Evolutionary conservation across 345 rosid species (phyloP).

Genomic region (Gossypium stocksii): DNA sequence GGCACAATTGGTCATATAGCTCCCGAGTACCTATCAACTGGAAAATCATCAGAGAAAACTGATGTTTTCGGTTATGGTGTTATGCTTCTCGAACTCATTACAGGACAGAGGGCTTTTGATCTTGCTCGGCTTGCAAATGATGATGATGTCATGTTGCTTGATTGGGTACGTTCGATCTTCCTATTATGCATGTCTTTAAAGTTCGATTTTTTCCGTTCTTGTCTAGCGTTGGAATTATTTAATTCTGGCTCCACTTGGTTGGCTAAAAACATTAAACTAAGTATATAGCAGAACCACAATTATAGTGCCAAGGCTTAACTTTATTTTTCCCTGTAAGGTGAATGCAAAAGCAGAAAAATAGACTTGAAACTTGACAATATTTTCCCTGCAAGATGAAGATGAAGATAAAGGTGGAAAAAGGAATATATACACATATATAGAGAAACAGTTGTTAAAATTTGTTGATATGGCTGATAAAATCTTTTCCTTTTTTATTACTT

Average conservation of each 20-base stretch:
- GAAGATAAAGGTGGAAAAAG: neutral
- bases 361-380: neutral
- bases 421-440: no score
- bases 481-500: neutral
- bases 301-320: no score
- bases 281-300: no score
- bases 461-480: neutral
- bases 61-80: conserved; percentile 96
- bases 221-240: neutral
- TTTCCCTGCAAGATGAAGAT: neutral
- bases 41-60: conserved; percentile 87
- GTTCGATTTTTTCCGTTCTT: neutral
- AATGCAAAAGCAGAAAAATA: neutral
- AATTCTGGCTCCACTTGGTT: neutral
- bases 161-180: conserved; percentile 57
- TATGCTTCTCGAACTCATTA: conserved; percentile 96
- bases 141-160: conserved; percentile 90
- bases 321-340: neutral
- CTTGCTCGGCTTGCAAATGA: conserved; percentile 96
- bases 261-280: neutral
- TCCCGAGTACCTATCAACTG: conserved; percentile 90
- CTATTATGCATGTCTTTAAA: neutral
- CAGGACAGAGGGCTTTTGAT: conserved; percentile 91
- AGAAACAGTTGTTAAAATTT: neutral
- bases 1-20: conserved; percentile 97